Conservation (phyloP, 306 rosid genomes). For the Vigna trinervia region DNA sequence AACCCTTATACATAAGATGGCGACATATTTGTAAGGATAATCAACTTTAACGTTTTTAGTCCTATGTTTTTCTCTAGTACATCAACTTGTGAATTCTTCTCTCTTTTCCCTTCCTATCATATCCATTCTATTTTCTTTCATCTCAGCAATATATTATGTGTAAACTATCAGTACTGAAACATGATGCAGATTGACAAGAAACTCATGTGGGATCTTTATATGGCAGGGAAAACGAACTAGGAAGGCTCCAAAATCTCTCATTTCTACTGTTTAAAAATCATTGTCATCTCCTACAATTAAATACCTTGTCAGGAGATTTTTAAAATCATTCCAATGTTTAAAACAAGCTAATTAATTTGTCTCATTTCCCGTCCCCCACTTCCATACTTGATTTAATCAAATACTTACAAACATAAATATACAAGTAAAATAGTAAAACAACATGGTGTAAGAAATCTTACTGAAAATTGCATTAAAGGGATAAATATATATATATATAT, state of each 20-base stretch:
- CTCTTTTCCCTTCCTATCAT: background rate
- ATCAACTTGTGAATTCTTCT: background rate
- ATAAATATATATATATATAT: background rate
- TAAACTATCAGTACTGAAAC: background rate
- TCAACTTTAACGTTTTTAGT: background rate
- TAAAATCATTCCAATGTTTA: slow-evolving; percentile 12
- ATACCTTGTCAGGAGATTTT: background rate
- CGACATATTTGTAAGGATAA: background rate
- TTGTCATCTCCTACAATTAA: too few relatives aligned
- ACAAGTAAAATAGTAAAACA: background rate
- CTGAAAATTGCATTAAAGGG: background rate
- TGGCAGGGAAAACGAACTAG: slow-evolving; percentile 35
- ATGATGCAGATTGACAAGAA: slow-evolving; percentile 38
- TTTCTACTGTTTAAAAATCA: slow-evolving; percentile 3
- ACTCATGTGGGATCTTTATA: background rate
- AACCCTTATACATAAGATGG: background rate
- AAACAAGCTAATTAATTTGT: background rate
- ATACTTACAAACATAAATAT: background rate
- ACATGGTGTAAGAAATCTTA: background rate
- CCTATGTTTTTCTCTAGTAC: background rate
- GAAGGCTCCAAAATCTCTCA: slow-evolving; percentile 17
- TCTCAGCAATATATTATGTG: background rate
- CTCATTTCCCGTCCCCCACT: background rate
- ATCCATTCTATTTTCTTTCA: background rate
- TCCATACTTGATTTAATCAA: background rate